Evolutionary conservation across 2,329 filamentous ascomycete species (phyloP), one percentile per base, ranked within the genome.

Genomic region (Emmonsia crescens): DNA sequence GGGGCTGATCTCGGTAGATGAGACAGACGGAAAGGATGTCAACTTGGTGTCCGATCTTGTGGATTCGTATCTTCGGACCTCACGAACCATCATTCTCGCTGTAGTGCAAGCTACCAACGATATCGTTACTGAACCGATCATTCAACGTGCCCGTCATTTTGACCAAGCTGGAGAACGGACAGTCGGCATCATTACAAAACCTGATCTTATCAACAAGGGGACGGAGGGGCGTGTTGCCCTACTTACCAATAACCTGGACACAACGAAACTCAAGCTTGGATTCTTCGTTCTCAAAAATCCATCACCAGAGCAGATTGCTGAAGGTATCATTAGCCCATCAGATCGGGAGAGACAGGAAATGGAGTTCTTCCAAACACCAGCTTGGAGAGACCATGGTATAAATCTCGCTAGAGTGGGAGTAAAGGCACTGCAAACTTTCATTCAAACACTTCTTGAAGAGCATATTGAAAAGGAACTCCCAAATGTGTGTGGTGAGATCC

Each of bases 101-200:
- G 78, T 80, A 0, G 66, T 80, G 2, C 75, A 74, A 0, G 74
- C 76, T 10, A 76, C 75, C 36, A 73, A 75, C 3, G 78, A 82
- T 59, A 70, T 79, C 33, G 75, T 74, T 0, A 80, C 73, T 0
- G 77, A 81, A 59, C 74, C 77, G 40, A 80, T 82, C 44, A 67
- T 81, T 1, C 68, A 75, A 31, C 66, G 76, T 48, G 77, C 78
- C 0, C 67, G 70, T 24, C 66, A 73, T 12, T 63, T 67, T 29
- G 78, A 80, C 64, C 64, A 62, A 0, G 61, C 65, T 3, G 76
- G 77, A 0, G 63, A 67, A 38, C 68, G 78, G 48, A 80, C 78
- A 0, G 60, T 81, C 0, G 76, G 77, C 0, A 71, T 81, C 2
- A 73, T 87, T 0, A 87, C 84, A 0, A 87, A 87, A 65, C 80